These are phyloP conservation scores for Aureobasidium sp. DNA, from an alignment of 2,329 filamentous ascomycete genomes.

Conservation along the genomic window DNA sequence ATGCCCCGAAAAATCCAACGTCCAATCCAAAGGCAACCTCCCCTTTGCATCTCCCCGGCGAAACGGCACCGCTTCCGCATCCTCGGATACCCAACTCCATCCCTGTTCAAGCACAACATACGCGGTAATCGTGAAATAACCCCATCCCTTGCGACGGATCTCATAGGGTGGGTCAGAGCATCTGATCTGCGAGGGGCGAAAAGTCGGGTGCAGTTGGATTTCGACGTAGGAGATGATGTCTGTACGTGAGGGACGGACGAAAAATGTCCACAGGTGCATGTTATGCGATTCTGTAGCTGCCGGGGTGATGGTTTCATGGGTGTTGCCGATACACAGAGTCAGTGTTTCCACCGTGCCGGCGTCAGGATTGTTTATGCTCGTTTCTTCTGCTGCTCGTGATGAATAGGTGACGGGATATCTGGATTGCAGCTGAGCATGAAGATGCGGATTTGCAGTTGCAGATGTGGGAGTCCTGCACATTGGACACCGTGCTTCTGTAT, in stretches of 20 bases:
- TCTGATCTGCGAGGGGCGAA: conserved; percentile 32
- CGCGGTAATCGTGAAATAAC: conserved; percentile 35
- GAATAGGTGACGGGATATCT: conserved; percentile 34
- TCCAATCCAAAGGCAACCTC: conserved; percentile 36
- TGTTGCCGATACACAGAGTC: conserved; percentile 41
- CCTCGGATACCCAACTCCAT: conserved; percentile 38
- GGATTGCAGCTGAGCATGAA: conserved; percentile 27
- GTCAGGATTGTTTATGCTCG: conserved; percentile 23
- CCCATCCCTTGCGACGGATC: conserved; percentile 38
- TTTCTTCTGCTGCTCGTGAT: conserved; percentile 33
- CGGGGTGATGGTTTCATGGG: conserved; percentile 29
- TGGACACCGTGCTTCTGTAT: conserved; percentile 6
- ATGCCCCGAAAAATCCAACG: conserved; percentile 35
- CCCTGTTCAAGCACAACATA: conserved; percentile 37
- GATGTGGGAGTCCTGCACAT: conserved; percentile 30
- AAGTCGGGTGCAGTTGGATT: conserved; percentile 38
- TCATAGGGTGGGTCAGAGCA: conserved; percentile 35
- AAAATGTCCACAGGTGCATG: conserved; percentile 42
- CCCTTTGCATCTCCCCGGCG: conserved; percentile 26
- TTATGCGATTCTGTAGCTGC: conserved; percentile 26
- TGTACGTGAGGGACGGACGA: conserved; percentile 36
- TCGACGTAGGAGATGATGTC: conserved; percentile 42
- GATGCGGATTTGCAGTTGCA: conserved; percentile 30
- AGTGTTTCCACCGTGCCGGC: conserved; percentile 31
- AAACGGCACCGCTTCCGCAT: conserved; percentile 29